phyloP scores from a whole-genome alignment of 1,284 basidiomycete species.

The Microbotryum intermedium region DNA sequence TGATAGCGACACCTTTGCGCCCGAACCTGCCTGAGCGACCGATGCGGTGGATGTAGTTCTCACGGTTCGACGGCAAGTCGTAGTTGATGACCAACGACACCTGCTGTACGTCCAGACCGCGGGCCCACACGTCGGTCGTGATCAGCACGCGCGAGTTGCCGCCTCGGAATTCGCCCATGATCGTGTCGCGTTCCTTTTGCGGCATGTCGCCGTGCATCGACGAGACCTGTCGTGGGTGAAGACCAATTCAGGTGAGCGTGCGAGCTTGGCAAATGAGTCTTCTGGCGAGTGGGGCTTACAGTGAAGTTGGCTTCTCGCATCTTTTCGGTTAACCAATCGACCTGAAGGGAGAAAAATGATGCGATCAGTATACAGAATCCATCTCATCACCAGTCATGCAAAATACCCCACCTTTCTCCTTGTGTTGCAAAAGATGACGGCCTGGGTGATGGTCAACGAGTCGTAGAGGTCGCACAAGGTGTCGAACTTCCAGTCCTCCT shows the following conservation, averaged over 20 bases:
- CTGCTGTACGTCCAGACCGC: slow-evolving; percentile 97
- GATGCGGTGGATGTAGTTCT: slow-evolving; percentile 98
- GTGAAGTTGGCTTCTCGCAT: slow-evolving; percentile 96
- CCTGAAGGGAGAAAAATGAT: slow-evolving; percentile 44
- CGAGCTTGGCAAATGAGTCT: too few relatives aligned
- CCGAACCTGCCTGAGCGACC: slow-evolving; percentile 84
- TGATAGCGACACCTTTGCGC: slow-evolving; percentile 58
- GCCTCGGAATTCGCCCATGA: slow-evolving; percentile 96
- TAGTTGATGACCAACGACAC: slow-evolving; percentile 58
- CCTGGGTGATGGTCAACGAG: slow-evolving; percentile 97
- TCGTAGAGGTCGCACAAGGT: slow-evolving; percentile 95
- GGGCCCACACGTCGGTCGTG: slow-evolving; percentile 94
- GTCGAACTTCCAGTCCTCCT: slow-evolving; percentile 99
- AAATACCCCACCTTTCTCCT: slow-evolving; percentile 68
- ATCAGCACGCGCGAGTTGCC: slow-evolving; percentile 93
- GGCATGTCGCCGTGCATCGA: slow-evolving; percentile 88
- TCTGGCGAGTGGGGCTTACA: slow-evolving; percentile 59
- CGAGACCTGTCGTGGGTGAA: slow-evolving; percentile 11
- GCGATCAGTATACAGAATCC: not conserved
- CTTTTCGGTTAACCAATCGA: slow-evolving; percentile 98
- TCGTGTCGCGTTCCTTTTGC: slow-evolving; percentile 95
- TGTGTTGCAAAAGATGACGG: slow-evolving; percentile 99
- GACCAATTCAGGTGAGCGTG: not conserved
- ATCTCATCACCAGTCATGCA: not conserved
- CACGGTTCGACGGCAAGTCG: slow-evolving; percentile 62